Evolutionary conservation across 371 early-diverging fungal species (phyloP), one percentile per base, ranked within the genome.

Genomic region (Mucor circinelloides): DNA sequence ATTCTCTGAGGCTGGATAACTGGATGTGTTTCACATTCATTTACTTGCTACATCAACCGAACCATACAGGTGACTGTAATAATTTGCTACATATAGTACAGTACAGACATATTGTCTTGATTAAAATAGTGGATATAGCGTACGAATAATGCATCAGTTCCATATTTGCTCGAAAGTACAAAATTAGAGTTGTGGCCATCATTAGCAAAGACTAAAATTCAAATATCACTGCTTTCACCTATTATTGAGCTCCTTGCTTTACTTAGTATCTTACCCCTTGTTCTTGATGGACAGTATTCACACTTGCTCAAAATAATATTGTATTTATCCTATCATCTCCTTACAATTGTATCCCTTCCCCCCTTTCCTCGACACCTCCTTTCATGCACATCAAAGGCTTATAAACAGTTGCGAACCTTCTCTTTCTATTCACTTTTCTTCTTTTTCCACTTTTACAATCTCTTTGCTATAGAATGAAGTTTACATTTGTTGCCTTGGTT

Each of bases 381-480:
- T 21, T 46, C 21, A 46, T 46, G 46, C 46, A 19, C n/a, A 21
- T 21, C 2, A 46, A 19, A 46, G 46, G 8, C n/a, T 21, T 46
- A 46, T 46, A 46, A 46, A 46, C 21, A 21, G 46, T 19, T 46
- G 46, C 10, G 19, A 46, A 8, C 34, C 27, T 38, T 30, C 32
- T 17, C 10, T 59, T 46, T 36, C 13, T 44, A 10, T 62, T 46
- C 6, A 32, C 50, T 27, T 68, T 38, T 61, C 34, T 60, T 36
- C 36, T 13, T 31, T 62, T 56, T 40, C 50, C 19, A 48, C 40
- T n/a, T 25, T 62, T 56, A 50, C 61, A 28, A 48, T 58, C 48
- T 50, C 30, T 50, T 27, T 42, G 30, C 12, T 25, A 62, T 48
- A 13, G 19, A 58, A 58, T 55, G 52, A 63, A 55, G 40, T 25